Evolutionary conservation across 2,329 filamentous ascomycete species (phyloP), one percentile per base, ranked within the genome.

Genomic region (Sporothrix globosa): DNA sequence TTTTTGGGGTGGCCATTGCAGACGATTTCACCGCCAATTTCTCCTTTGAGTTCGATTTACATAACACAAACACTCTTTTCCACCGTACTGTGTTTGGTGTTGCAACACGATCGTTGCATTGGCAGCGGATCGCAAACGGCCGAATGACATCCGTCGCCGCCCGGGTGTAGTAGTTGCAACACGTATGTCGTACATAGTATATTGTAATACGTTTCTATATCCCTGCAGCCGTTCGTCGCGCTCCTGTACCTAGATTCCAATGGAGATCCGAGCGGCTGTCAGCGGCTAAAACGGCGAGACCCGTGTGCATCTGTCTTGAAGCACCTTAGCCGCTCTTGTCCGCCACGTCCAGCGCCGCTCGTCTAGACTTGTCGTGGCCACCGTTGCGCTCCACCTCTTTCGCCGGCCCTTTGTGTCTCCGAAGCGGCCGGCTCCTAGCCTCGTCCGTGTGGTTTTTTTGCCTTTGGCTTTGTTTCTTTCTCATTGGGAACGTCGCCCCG

Each of bases 381-480:
- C 19, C n/a, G 19, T n/a, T 9, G 48, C 10, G 48, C 54, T 14
- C 11, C 14, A 39, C 58, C 58, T 24, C 39, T n/a, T 39, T n/a
- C 54, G 17, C 19, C 10, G 7, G 9, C 30, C 34, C 27, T 14
- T 7, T 60, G 2, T n/a, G 3, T 27, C 11, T 3, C 24, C 39
- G n/a, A 39, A 63, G 14, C 58, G 39, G 58, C 58, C 39, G 58
- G 39, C 58, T 63, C 58, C 39, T 63, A 63, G 58, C n/a, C 21
- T 39, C 21, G 3, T 46, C 19, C 56, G 34, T 7, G 9, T 34
- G 34, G 3, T 34, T 24, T 63, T 27, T 27, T 46, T 46, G n/a
- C 58, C 27, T 63, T 11, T 24, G 7, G 27, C 19, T 21, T 41
- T 14, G 34, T 7, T 21, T 19, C n/a, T 11, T 44, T 63, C 39